Evolutionary conservation across 2,329 filamentous ascomycete species (phyloP).

Genomic region (Dothideomycetes sp.): DNA sequence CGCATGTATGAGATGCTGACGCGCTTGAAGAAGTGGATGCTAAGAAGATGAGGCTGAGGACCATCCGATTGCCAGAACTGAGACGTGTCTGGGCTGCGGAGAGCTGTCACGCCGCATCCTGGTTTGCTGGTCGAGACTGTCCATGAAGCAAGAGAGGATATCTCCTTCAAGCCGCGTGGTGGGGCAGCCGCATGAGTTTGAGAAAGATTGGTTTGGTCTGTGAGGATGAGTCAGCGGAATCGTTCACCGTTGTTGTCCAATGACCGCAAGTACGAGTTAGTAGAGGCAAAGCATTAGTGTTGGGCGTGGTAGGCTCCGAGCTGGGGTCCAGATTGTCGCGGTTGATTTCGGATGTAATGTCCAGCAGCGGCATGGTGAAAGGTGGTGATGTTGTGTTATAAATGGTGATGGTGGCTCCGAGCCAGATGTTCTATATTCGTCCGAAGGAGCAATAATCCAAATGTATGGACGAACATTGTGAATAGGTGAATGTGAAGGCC

Average conservation of each 20-base stretch:
- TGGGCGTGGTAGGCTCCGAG: not conserved
- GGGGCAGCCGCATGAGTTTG: conserved; percentile 12
- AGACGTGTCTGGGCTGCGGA: conserved; percentile 60
- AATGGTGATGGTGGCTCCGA: not conserved
- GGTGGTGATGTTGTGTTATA: not conserved
- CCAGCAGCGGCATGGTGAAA: not conserved
- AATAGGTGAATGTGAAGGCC: no score
- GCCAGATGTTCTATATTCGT: no score
- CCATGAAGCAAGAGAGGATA: conserved; percentile 73
- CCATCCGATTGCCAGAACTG: conserved; percentile 82
- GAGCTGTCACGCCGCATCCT: conserved; percentile 65
- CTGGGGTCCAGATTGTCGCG: not conserved
- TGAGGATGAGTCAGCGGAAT: not conserved
- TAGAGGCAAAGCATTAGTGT: not conserved
- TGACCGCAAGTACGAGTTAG: not conserved
- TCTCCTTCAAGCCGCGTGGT: conserved; percentile 57
- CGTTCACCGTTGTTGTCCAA: no score
- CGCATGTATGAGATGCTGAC: conserved; percentile 68
- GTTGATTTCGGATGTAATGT: not conserved
- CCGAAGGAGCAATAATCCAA: no score
- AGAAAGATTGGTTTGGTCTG: not conserved
- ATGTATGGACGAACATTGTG: no score
- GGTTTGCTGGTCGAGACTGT: conserved; percentile 75
- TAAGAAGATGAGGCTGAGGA: conserved; percentile 70
- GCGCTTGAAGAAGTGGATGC: conserved; percentile 75